phyloP scores from a whole-genome alignment of 306 rosid species.

The Trichosanthes truncata region DNA sequence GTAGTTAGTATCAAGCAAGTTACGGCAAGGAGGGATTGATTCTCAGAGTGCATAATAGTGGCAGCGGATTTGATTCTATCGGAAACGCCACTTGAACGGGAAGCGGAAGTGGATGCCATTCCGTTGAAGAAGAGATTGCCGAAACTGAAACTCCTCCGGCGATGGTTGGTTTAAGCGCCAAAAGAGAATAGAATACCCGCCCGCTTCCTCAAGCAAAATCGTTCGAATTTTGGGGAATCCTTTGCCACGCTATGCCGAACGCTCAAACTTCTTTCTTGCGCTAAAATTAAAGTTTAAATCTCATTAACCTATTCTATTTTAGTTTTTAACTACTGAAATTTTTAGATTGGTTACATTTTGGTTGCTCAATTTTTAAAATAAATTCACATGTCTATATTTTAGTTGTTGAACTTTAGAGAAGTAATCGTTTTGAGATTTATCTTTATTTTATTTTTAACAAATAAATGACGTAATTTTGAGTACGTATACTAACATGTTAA shows the following conservation, averaged over 20 bases:
- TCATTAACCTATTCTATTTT: too few species aligned
- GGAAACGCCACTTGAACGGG: conserved; percentile 23
- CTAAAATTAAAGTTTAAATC: too few species aligned
- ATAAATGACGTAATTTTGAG: too few species aligned
- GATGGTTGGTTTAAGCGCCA: neutral
- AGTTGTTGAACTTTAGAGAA: neutral
- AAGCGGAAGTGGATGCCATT: conserved; percentile 56
- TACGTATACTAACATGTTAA: too few species aligned
- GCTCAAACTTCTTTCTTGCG: neutral
- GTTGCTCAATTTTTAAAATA: too few species aligned
- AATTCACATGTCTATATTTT: too few species aligned
- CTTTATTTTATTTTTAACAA: too few species aligned
- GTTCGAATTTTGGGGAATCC: neutral
- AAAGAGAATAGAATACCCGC: neutral
- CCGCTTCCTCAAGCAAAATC: neutral
- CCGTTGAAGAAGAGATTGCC: neutral
- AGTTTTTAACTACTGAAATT: too few species aligned
- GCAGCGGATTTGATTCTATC: conserved; percentile 40
- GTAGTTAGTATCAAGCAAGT: neutral
- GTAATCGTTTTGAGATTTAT: neutral
- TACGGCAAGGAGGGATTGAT: conserved; percentile 55
- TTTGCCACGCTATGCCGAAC: neutral
- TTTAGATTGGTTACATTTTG: too few species aligned
- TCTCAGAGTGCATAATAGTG: conserved; percentile 37
- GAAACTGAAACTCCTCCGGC: neutral